phyloP scores from a whole-genome alignment of 163 green algal species.

The Volvox carteri region DNA sequence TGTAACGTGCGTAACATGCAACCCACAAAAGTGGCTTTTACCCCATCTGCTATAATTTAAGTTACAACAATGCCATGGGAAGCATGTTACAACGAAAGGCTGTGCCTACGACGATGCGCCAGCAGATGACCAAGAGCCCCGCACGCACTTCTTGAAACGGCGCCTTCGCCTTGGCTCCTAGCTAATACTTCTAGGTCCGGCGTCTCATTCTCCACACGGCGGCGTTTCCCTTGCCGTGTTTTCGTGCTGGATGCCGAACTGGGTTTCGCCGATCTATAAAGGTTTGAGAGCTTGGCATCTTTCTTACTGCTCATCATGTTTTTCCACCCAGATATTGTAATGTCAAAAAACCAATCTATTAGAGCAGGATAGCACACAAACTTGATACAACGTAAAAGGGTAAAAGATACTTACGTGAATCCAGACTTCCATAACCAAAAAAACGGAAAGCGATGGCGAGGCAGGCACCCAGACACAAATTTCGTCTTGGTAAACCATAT shows the following conservation, averaged over 20 bases:
- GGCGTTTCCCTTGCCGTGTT: not conserved
- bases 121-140: not conserved
- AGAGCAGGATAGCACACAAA: no score
- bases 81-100: not conserved
- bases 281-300: not conserved
- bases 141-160: not conserved
- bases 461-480: no score
- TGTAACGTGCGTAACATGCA: not conserved
- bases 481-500: no score
- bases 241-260: not conserved
- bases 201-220: not conserved
- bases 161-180: conserved; percentile 17
- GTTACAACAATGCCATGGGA: not conserved
- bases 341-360: no score
- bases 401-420: no score
- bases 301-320: conserved; percentile 48
- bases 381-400: no score
- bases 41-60: not conserved
- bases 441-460: no score
- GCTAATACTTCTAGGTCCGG: conserved; percentile 28
- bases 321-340: not conserved
- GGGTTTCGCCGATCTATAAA: conserved; percentile 7
- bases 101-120: not conserved
- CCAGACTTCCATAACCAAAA: no score
- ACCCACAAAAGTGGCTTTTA: not conserved